Base-by-base conservation (phyloP, 1,284 basidiomycete genomes). In the Ceratobasidium sp. region DNA sequence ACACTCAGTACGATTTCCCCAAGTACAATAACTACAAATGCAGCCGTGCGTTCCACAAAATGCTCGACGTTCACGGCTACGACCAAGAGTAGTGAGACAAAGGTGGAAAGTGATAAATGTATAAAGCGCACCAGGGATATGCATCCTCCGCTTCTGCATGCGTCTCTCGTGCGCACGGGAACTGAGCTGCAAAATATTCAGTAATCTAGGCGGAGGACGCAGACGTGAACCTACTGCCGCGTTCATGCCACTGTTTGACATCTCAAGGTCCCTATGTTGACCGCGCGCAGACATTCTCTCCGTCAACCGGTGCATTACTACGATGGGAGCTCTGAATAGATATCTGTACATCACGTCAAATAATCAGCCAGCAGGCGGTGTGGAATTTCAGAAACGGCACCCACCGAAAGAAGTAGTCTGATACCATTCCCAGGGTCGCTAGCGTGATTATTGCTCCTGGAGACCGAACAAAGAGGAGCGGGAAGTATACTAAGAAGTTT, bases 11-110 rank as follows among this genome's bases (percentile, higher is more conserved):
- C 78, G 62, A 79, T 77, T 59, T 80, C 75, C 43, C 79, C 79
- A 38, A 82, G 78, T 1, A 82, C 80, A 55, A 83, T 80, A 71
- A 79, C 79, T 14, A 82, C 79, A 67, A 83, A 83, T 5, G 82
- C 81, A 6, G 78, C 78, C 11, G 77, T 77, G 5, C 82, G 76
- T 52, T 83, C 82, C 21, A 82, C 78, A 18, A 78, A 78, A 76
- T 83, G 82, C 71, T 82, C 81, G 57, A 83, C 82, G 64, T 83
- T 82, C 74, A 81, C 80, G 1, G 81, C 82, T 81, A 59, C 3
- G 23, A 9, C 49, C 9, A 44, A 52, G 14, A 23, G 26, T n/a
- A n/a, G n/a, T n/a, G n/a, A n/a, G n/a, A n/a, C n/a, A n/a, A n/a
- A n/a, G n/a, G n/a, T n/a, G 44, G 28, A 30, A 11, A 26, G 23